A percentile compares a stretch with the other conserved stretches of the same genome.
These are phyloP conservation scores for Rhodosporidiobolus odoratus DNA, from an alignment of 768 basidiomycete genomes.

Conservation along the genomic window DNA sequence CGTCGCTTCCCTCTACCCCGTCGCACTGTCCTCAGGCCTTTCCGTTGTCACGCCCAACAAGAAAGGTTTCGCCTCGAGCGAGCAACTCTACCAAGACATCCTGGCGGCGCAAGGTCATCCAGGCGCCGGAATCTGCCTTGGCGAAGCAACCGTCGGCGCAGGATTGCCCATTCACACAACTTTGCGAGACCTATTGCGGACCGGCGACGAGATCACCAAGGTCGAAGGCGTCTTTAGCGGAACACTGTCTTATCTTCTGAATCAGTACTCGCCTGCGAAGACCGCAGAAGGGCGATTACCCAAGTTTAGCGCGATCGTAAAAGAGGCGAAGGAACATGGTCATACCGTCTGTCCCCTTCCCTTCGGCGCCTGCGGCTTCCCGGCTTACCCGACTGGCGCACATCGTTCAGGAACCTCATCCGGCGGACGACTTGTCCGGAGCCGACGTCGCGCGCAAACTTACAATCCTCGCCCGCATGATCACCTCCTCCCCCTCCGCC, in stretches of 20 bases:
- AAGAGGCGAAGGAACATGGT: conserved; percentile 78
- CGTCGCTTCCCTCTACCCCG: conserved; percentile 74
- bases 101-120: conserved; percentile 56
- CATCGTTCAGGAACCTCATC: conserved; percentile 79
- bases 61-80: conserved; percentile 77
- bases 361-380: conserved; percentile 30
- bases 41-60: conserved; percentile 95
- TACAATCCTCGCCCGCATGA: conserved; percentile 79
- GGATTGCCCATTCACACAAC: conserved; percentile 88
- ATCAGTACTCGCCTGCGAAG: conserved; percentile 76
- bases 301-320: conserved; percentile 81
- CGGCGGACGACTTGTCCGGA: conserved; percentile 91
- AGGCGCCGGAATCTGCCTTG: conserved; percentile 53
- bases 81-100: conserved; percentile 65
- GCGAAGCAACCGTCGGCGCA: conserved; percentile 90
- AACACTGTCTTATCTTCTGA: conserved; percentile 98
- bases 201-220: conserved; percentile 84
- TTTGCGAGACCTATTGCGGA: conserved; percentile 80
- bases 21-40: conserved; percentile 69
- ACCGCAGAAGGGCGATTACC: too few species aligned
- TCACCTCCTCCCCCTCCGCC: conserved; percentile 20
- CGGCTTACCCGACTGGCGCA: too few species aligned
- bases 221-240: conserved; percentile 99
- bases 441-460: conserved; percentile 96
- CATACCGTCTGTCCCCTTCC: conserved; percentile 63